Conservation (phyloP, 306 rosid species). For the Ochetophila trinervis region DNA sequence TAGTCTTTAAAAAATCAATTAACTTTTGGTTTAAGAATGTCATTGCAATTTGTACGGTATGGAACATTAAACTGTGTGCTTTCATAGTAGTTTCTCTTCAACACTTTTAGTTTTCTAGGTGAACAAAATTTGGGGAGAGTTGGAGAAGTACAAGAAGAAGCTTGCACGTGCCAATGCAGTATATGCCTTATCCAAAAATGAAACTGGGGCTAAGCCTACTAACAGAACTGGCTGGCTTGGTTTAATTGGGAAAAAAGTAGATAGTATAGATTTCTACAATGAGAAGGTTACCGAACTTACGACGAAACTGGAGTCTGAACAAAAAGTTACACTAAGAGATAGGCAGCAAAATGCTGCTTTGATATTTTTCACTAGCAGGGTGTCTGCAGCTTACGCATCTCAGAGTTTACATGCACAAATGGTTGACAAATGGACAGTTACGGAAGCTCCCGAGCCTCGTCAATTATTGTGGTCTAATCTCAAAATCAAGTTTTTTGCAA, state of each 20-base stretch:
- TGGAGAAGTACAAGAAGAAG: conserved; percentile 75
- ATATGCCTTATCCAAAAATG: conserved; percentile 48
- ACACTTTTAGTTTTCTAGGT: conserved; percentile 47
- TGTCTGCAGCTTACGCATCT: conserved; percentile 78
- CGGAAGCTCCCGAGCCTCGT: conserved; percentile 69
- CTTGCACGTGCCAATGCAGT: conserved; percentile 65
- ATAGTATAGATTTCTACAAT: conserved; percentile 61
- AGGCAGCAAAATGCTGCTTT: conserved; percentile 80
- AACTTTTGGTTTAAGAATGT: background rate
- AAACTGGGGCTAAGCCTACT: conserved; percentile 72
- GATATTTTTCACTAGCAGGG: conserved; percentile 65
- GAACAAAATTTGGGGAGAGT: conserved; percentile 57
- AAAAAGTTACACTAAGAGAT: conserved; percentile 72
- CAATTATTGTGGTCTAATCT: conserved; percentile 81
- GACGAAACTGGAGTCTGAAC: conserved; percentile 73
- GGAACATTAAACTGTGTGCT: background rate
- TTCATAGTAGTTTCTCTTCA: conserved; percentile 4
- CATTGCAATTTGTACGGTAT: background rate
- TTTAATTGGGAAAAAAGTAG: conserved; percentile 70
- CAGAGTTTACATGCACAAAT: conserved; percentile 81
- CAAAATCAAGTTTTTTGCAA: conserved; percentile 50
- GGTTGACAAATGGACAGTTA: conserved; percentile 65
- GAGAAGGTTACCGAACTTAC: conserved; percentile 54
- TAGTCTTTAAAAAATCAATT: too few relatives aligned
- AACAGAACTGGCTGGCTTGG: conserved; percentile 80